phyloP scores from a whole-genome alignment of 2,329 filamentous ascomycete species.

The Beauveria sp. region DNA sequence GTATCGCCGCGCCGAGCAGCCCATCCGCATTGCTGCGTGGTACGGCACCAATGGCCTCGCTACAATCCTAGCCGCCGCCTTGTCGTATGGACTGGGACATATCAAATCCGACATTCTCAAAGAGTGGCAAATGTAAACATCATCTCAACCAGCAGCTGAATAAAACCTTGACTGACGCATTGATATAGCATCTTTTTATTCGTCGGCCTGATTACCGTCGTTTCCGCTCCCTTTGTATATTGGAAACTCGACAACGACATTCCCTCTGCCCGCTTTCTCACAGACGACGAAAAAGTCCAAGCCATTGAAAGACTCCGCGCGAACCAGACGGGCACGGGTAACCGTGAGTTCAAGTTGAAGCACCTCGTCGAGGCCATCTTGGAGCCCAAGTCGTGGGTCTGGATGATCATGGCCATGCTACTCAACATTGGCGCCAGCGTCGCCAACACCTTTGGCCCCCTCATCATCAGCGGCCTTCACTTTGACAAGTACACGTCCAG shows the following conservation, averaged over 20 bases:
- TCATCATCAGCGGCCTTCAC: conserved; percentile 54
- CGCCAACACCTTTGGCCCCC: conserved; percentile 56
- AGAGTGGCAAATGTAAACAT: conserved; percentile 14
- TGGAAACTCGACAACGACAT: conserved; percentile 54
- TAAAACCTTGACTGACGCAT: background rate
- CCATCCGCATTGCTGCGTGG: conserved; percentile 57
- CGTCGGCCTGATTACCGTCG: conserved; percentile 52
- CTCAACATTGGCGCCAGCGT: conserved; percentile 59
- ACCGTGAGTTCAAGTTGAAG: conserved; percentile 58
- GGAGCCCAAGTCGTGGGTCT: conserved; percentile 50
- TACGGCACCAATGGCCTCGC: conserved; percentile 54
- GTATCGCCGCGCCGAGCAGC: conserved; percentile 48
- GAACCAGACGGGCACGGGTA: conserved; percentile 70
- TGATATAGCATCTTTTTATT: conserved; percentile 45
- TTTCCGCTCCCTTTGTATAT: conserved; percentile 50
- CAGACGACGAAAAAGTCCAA: conserved; percentile 56
- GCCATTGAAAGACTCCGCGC: conserved; percentile 64
- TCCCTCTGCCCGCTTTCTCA: conserved; percentile 48
- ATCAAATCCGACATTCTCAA: conserved; percentile 26
- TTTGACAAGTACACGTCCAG: conserved; percentile 51
- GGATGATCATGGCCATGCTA: conserved; percentile 51
- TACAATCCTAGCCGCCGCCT: conserved; percentile 46
- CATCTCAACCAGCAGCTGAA: no score
- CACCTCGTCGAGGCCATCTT: conserved; percentile 49
- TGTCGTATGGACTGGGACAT: conserved; percentile 51